These are phyloP conservation scores for Seiridium unicorne DNA, from an alignment of 2,329 filamentous ascomycete species.

Conservation along the genomic window DNA sequence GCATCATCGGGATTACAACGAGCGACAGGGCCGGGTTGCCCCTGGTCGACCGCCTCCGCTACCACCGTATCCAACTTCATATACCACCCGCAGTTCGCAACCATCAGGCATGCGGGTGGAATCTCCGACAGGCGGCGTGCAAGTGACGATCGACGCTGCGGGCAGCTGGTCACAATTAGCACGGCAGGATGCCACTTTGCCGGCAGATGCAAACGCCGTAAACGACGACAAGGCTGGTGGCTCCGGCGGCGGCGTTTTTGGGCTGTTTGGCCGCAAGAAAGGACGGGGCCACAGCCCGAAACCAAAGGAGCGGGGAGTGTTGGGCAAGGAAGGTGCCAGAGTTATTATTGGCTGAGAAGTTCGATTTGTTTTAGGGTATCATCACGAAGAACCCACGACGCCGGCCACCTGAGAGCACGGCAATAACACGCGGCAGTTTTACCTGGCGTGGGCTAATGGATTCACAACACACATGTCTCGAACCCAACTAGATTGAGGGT, in stretches of 20 bases:
- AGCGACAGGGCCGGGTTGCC: neutral
- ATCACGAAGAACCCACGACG: neutral
- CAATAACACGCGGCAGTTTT: neutral
- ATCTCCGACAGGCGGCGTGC: slow-evolving; percentile 79
- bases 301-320: slow-evolving; percentile 86
- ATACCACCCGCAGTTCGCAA: slow-evolving; percentile 44
- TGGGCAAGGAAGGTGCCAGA: slow-evolving; percentile 92
- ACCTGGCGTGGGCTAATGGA: neutral
- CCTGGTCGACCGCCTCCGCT: slow-evolving; percentile 19
- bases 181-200: slow-evolving; percentile 75
- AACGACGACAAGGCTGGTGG: slow-evolving; percentile 52
- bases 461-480: neutral
- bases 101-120: slow-evolving; percentile 67
- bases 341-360: slow-evolving; percentile 67
- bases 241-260: slow-evolving; percentile 79
- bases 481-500: neutral
- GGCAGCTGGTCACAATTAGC: slow-evolving; percentile 91
- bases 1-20: slow-evolving; percentile 1
- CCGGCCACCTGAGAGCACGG: neutral
- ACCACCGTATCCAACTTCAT: slow-evolving; percentile 46
- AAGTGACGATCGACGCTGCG: slow-evolving; percentile 85
- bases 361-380: no score
- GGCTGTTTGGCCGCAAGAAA: slow-evolving; percentile 86
- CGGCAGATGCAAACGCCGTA: slow-evolving; percentile 59
- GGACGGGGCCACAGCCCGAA: slow-evolving; percentile 89